A percentile compares a stretch with the other conserved stretches of the same genome.
phyloP scores from a whole-genome alignment of 2,329 filamentous ascomycete genomes.

The Sordariomycetes sp. region DNA sequence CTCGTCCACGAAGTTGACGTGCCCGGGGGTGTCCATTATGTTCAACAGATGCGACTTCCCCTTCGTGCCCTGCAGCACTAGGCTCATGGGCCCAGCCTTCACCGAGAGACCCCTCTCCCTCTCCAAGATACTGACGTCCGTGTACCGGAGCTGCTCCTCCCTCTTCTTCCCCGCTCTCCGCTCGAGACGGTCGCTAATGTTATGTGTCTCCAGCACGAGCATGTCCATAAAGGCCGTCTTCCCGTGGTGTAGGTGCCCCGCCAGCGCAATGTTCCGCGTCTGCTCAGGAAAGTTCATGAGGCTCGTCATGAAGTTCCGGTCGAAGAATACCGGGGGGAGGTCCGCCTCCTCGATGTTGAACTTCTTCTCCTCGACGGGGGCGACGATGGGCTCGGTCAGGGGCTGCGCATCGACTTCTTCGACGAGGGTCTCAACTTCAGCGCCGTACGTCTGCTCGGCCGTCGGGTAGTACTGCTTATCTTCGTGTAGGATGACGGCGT shows the following conservation, averaged over 20 bases:
- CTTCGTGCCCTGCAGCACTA: constrained; percentile 76
- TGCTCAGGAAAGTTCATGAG: constrained; percentile 94
- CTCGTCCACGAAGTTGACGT: constrained; percentile 98
- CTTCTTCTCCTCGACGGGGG: constrained; percentile 86
- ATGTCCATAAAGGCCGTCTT: constrained; percentile 99
- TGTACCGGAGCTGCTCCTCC: constrained; percentile 89
- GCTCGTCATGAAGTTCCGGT: constrained; percentile 86
- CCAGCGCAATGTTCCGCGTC: constrained; percentile 82
- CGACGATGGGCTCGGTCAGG: constrained; percentile 83
- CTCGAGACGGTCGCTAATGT: constrained; percentile 66
- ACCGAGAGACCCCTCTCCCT: constrained; percentile 81
- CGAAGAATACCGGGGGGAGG: constrained; percentile 77
- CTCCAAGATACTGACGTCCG: constrained; percentile 81
- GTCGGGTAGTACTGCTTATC: constrained; percentile 99
- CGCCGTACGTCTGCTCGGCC: constrained; percentile 89
- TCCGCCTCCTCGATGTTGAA: constrained; percentile 89
- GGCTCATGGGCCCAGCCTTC: constrained; percentile 87
- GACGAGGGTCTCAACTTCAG: constrained; percentile 88
- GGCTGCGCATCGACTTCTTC: constrained; percentile 96
- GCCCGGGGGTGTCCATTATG: constrained; percentile 88
- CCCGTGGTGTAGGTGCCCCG: constrained; percentile 89
- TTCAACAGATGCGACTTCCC: constrained; percentile 94
- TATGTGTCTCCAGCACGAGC: constrained; percentile 90
- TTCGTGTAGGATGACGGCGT: constrained; percentile 95
- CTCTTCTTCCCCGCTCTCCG: constrained; percentile 67